Conservation (phyloP, 176 grass and related monocot genomes). For the Eleusine coracana region DNA sequence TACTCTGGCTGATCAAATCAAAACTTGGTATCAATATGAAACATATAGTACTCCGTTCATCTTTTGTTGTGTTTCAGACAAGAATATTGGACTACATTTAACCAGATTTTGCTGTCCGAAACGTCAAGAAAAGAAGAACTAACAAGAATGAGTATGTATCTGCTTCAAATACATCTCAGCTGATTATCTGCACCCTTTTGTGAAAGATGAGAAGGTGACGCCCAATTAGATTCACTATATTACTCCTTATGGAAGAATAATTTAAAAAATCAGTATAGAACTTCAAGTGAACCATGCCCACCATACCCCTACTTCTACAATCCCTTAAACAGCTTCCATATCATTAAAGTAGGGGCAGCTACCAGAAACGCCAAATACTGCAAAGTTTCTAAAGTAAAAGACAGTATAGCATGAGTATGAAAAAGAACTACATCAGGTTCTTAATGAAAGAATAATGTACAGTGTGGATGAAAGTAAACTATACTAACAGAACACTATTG, state of each 20-base stretch:
- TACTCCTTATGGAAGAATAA: neutral
- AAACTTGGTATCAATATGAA: neutral
- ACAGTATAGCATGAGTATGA: neutral
- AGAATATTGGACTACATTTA: too few relatives aligned
- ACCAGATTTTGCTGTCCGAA: too few relatives aligned
- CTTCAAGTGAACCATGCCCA: neutral
- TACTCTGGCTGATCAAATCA: neutral
- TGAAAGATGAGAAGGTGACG: constrained; percentile 17
- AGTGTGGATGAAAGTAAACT: neutral
- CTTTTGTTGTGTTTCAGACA: too few relatives aligned
- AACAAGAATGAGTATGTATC: constrained; percentile 5
- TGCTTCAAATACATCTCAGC: neutral
- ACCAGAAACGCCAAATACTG: neutral
- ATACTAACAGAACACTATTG: neutral
- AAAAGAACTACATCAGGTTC: neutral
- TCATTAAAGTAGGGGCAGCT: neutral
- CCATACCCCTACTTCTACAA: neutral
- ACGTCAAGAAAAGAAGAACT: neutral
- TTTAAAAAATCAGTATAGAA: neutral
- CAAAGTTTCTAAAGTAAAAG: neutral
- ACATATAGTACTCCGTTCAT: neutral
- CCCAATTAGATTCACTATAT: constrained; percentile 13
- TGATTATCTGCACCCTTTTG: neutral
- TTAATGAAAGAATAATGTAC: neutral
- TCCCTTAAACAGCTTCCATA: neutral